These are phyloP conservation scores for Alternaria sp. DNA, from an alignment of 2,329 filamentous ascomycete genomes.

Conservation along the genomic window DNA sequence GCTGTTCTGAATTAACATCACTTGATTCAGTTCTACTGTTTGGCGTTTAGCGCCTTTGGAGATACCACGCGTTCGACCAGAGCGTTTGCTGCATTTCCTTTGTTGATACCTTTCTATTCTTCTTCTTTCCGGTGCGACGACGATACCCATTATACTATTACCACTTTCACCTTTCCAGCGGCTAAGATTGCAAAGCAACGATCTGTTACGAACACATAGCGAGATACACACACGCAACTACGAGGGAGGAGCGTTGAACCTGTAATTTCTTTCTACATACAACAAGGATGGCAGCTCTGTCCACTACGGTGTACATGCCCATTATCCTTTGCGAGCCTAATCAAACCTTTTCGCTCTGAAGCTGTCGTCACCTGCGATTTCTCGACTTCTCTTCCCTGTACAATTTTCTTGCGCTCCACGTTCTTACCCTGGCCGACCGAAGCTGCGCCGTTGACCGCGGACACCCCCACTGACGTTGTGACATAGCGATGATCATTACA, in stretches of 20 bases:
- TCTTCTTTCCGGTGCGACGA: conserved; percentile 38
- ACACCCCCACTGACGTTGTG: conserved; percentile 15
- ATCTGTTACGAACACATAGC: conserved; percentile 30
- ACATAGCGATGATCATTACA: conserved; percentile 11
- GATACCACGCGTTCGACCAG: conserved; percentile 40
- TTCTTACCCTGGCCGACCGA: conserved; percentile 11
- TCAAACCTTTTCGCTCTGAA: conserved; percentile 17
- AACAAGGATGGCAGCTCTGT: conserved; percentile 19
- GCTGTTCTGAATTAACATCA: conserved; percentile 20
- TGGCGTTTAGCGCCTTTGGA: conserved; percentile 37
- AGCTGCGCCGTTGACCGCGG: conserved; percentile 12
- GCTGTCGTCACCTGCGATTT: conserved; percentile 3
- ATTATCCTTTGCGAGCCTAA: conserved; percentile 15
- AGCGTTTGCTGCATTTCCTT: conserved; percentile 27
- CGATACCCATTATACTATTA: conserved; percentile 52
- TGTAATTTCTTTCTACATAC: conserved; percentile 29
- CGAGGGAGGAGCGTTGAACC: conserved; percentile 21
- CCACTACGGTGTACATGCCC: conserved; percentile 11
- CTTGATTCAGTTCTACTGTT: conserved; percentile 19
- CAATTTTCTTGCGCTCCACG: conserved; percentile 17
- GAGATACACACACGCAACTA: conserved; percentile 28
- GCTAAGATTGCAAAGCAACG: conserved; percentile 37
- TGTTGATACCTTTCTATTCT: conserved; percentile 29
- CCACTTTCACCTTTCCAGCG: conserved; percentile 29
- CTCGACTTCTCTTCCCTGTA: conserved; percentile 8